Conservation (phyloP, 257 asterid species). For the Jacaranda copaia region DNA sequence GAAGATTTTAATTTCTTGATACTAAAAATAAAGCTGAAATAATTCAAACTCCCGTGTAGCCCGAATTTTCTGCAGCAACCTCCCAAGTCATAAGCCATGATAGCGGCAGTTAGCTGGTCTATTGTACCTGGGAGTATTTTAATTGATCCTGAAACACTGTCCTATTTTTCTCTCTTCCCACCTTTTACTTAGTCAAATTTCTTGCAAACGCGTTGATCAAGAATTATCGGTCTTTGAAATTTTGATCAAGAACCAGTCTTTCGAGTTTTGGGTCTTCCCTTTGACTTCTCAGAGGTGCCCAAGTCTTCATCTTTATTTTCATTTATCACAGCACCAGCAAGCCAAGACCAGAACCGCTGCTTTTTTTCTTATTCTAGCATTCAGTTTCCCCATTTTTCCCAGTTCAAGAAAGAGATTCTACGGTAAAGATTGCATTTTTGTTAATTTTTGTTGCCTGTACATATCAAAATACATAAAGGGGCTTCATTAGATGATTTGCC, state of each 20-base stretch:
- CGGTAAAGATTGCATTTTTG: not conserved
- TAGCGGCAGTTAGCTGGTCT: not conserved
- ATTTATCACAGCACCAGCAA: conserved; percentile 9
- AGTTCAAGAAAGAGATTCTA: not conserved
- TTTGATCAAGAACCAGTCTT: conserved; percentile 39
- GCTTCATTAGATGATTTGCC: conserved; percentile 25
- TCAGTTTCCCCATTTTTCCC: not conserved
- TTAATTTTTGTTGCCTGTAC: not conserved
- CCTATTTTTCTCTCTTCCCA: conserved; percentile 36
- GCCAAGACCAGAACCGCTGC: conserved; percentile 29
- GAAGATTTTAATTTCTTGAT: not conserved
- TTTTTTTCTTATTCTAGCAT: not conserved
- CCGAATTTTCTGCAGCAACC: not conserved
- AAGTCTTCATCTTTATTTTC: conserved; percentile 32
- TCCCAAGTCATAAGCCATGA: not conserved
- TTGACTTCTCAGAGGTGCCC: not conserved
- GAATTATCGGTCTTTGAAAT: conserved; percentile 23
- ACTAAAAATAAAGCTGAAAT: not conserved
- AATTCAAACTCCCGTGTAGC: not conserved
- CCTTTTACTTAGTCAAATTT: conserved; percentile 34
- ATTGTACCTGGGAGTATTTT: not conserved
- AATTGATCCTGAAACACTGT: not conserved
- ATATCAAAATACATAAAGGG: not conserved
- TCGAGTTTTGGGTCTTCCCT: conserved; percentile 32
- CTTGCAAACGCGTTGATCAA: conserved; percentile 48